Base-by-base conservation (phyloP, 495 filamentous ascomycete species). In the Penicillium macrosclerotiorum region DNA sequence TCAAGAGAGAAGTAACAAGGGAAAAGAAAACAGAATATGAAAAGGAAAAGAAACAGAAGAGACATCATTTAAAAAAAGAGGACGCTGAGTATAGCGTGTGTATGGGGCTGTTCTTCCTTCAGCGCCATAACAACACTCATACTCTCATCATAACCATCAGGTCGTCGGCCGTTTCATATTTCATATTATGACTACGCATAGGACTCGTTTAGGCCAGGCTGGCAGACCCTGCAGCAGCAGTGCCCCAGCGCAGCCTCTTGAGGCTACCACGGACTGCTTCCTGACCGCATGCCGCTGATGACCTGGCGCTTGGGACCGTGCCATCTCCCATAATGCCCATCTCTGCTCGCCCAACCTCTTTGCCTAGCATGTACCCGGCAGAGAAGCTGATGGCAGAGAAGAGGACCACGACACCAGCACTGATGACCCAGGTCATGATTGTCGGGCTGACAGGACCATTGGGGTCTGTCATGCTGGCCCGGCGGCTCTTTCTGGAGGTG, bases 381-480 rank as follows among this genome's bases (percentile, higher is more conserved):
- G 89, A 87, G 57, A 97, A 98, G 45, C 90, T 91, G 37, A 96
- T 83, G 2, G 92, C 93, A 2, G 85, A 88, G 30, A 97, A 84
- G 2, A 97, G 71, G 8, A 98, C 87, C 5, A 98, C 88, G 4
- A 96, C 91, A 1, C 93, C 92, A 0, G 93, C 93, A 30, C 84
- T 88, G 27, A 96, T 79, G 3, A 94, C 86, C 88, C 94, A 95
- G 0, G 91, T 95, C 62, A 96, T 75, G 6, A 95, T 65, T 0
- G 89, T 91, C 0, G 90, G 90, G 42, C 60, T 70, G 37, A 52
- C 54, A 3, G 60, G 48, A 0, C 57, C 32, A 1, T 49, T 38
- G 3, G 63, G 55, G 12, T 69, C 64, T 6, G 55, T 40, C 32
- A 63, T 48, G 24, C 51, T 71, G 12, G 59, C 52, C 11, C 65